phyloP scores from a whole-genome alignment of 192 early-diverging fungal genomes.

The Coemansia umbellata region DNA sequence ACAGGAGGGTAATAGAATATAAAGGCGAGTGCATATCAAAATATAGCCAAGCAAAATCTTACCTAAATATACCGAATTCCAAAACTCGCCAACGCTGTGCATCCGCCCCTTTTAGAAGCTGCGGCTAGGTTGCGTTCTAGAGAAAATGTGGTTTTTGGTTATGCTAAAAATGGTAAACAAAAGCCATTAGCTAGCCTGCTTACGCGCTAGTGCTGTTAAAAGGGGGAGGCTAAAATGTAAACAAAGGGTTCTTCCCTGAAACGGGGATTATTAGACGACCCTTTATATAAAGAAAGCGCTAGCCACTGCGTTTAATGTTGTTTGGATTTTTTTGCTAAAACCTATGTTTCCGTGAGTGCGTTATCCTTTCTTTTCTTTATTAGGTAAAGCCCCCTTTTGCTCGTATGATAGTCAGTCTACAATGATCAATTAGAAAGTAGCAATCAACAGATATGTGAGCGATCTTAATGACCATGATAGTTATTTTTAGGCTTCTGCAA shows the following conservation, averaged over 20 bases:
- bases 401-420: too few species aligned
- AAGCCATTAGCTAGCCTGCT: neutral
- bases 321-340: too few species aligned
- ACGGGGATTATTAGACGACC: too few species aligned
- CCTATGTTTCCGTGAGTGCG: too few species aligned
- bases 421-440: too few species aligned
- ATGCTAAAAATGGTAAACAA: neutral
- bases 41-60: neutral
- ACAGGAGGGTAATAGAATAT: neutral
- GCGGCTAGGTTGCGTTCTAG: neutral
- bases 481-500: too few species aligned
- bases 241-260: neutral
- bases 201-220: neutral
- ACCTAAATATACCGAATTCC: neutral
- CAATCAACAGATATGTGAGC: too few species aligned
- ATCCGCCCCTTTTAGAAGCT: neutral
- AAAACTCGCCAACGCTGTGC: neutral
- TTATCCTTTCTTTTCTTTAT: too few species aligned
- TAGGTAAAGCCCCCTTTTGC: too few species aligned
- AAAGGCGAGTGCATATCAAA: neutral
- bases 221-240: conserved; percentile 4
- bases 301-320: too few species aligned
- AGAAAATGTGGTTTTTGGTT: too few species aligned
- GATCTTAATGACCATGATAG: too few species aligned
- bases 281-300: neutral